A percentile compares a stretch with the other conserved stretches of the same genome.
phyloP scores from a whole-genome alignment of 257 asterid species.

The Anisodus acutangulus region DNA sequence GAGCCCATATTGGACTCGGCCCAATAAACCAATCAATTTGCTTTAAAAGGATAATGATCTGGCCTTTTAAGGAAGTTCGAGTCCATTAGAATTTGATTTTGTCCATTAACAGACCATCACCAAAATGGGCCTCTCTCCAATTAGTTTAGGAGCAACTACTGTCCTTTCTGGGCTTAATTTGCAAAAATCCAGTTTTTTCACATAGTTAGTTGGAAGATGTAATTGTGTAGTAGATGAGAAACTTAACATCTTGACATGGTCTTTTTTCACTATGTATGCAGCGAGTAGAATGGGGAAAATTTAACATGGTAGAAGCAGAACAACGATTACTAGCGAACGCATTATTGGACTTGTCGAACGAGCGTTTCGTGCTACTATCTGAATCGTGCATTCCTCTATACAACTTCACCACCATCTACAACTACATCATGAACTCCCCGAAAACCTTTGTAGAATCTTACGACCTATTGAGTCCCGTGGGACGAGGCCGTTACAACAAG shows the following conservation, averaged over 20 bases:
- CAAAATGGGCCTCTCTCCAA: neutral
- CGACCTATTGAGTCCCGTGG: too few species aligned
- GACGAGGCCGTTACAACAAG: too few species aligned
- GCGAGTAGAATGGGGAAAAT: slow-evolving; percentile 66
- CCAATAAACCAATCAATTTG: neutral
- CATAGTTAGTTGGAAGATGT: neutral
- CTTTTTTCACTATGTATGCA: neutral
- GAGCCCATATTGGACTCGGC: neutral
- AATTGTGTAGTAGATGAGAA: neutral
- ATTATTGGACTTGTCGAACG: slow-evolving; percentile 74
- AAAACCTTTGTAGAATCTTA: neutral
- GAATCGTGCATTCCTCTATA: too few species aligned
- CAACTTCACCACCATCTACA: slow-evolving; percentile 57
- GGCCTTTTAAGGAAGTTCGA: neutral
- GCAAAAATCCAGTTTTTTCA: neutral
- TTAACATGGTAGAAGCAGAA: slow-evolving; percentile 88
- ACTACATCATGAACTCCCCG: slow-evolving; percentile 50
- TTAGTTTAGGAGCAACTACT: neutral
- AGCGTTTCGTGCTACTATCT: slow-evolving; percentile 54
- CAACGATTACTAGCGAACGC: slow-evolving; percentile 83
- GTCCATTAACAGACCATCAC: neutral
- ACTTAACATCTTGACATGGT: neutral
- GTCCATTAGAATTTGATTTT: neutral
- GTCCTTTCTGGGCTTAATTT: neutral
- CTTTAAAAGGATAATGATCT: neutral